Evolutionary conservation across 2,329 filamentous ascomycete genomes (phyloP), one percentile per base, ranked within the genome.

Genomic region (Sclerotinia subarctica): DNA sequence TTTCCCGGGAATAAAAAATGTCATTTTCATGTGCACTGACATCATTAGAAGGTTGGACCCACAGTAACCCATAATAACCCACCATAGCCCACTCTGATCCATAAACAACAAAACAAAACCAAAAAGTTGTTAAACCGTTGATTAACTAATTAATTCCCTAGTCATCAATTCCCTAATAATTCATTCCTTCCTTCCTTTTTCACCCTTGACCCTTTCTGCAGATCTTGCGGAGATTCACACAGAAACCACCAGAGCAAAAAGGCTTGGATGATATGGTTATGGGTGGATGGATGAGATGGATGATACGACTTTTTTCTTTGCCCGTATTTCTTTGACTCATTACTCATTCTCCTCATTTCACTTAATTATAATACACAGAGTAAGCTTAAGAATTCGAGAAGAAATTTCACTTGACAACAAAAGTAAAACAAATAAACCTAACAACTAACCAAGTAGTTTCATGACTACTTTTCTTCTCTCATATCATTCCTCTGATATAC

Each of bases 141-240:
- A 42, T 42, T 42, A 4, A 38, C 8, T 13, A 38, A 38, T 38
- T 38, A 13, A 38, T 42, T 15, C 13, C 13, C 13, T 42, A 35
- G 8, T 35, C n/a, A n/a, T n/a, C n/a, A 5, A 29, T 29, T 29
- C 29, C 29, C 10, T 10, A 35, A 0, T 38, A 13, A 38, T 42
- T 15, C 38, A 5, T 11, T 42, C 10, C 38, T 42, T 15, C 4
- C 3, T 42, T 15, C 15, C 3, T 1, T n/a, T 21, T 49, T 49
- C 19, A 57, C 21, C 54, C 54, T 57, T 57, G 32, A 57, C 54
- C 21, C 54, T 42, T 57, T 42, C 32, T 42, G 32, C 32, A 57
- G 54, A 57, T 57, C 54, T 57, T 57, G 21, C 54, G 32, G 54
- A 57, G 21, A 57, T 57, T 42, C 54, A 42, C 4, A 21, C 10